Conservation (phyloP, 2,329 filamentous ascomycete species). For the Penicillium sp. region DNA sequence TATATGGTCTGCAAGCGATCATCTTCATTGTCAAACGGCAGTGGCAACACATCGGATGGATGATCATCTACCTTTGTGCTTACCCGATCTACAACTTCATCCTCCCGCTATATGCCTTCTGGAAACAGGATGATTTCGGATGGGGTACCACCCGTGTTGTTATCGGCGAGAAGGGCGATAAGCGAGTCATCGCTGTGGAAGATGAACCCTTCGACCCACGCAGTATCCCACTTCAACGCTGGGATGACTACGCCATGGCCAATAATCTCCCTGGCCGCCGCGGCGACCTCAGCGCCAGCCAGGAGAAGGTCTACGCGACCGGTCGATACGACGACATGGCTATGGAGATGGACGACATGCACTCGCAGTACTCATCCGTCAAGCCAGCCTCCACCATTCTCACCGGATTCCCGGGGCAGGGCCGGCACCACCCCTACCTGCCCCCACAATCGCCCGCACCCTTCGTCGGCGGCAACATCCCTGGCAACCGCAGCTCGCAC, state of each 20-base stretch:
- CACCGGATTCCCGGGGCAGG: conserved; percentile 65
- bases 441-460: conserved; percentile 72
- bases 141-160: conserved; percentile 99
- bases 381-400: conserved; percentile 78
- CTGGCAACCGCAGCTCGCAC: conserved; percentile 56
- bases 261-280: conserved; percentile 90
- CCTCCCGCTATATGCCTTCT: conserved; percentile 94
- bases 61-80: conserved; percentile 96
- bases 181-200: conserved; percentile 75
- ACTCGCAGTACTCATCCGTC: conserved; percentile 87
- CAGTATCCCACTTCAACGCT: conserved; percentile 85
- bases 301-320: conserved; percentile 47
- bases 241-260: conserved; percentile 84
- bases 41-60: conserved; percentile 98
- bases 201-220: conserved; percentile 83
- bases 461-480: conserved; percentile 47
- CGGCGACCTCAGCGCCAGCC: conserved; percentile 57
- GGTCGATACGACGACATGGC: conserved; percentile 65
- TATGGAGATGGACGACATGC: conserved; percentile 92
- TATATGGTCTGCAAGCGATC: conserved; percentile 89
- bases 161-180: conserved; percentile 83
- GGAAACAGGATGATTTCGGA: conserved; percentile 97
- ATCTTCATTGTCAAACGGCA: conserved; percentile 96
- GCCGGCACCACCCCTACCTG: conserved; percentile 58
- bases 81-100: conserved; percentile 89